These are phyloP conservation scores for Lichtheimia ramosa DNA, from an alignment of 371 early-diverging fungal genomes.

Conservation along the genomic window DNA sequence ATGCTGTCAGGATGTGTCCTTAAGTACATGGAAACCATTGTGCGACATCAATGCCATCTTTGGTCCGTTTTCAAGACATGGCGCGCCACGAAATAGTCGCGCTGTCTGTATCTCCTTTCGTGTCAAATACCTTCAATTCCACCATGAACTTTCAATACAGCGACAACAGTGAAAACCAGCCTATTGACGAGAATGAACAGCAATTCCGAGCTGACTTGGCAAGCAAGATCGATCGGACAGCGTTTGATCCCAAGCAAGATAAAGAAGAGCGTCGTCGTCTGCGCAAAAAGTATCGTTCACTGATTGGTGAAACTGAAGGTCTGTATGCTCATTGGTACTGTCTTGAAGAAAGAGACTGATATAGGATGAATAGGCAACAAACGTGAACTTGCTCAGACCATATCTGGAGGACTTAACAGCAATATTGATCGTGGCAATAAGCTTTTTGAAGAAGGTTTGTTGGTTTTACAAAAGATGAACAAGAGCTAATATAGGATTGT, in stretches of 20 bases:
- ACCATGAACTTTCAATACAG: neutral
- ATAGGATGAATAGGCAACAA: slow-evolving; percentile 28
- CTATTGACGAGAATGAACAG: slow-evolving; percentile 7
- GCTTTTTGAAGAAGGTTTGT: slow-evolving; percentile 49
- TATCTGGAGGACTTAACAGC: slow-evolving; percentile 41
- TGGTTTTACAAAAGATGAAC: neutral
- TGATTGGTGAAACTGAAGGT: slow-evolving; percentile 54
- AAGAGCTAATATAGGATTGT: neutral
- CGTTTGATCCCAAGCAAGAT: slow-evolving; percentile 46
- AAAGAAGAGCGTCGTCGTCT: slow-evolving; percentile 53
- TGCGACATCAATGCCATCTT: neutral
- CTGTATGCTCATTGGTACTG: neutral
- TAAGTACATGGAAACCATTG: neutral
- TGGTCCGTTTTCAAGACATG: neutral
- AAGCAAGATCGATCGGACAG: slow-evolving; percentile 21
- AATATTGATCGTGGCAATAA: slow-evolving; percentile 58
- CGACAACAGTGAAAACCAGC: neutral
- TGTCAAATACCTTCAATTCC: neutral
- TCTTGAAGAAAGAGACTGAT: neutral
- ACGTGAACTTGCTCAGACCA: slow-evolving; percentile 53
- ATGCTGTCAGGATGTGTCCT: neutral
- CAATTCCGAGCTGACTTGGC: slow-evolving; percentile 12
- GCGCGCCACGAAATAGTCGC: neutral
- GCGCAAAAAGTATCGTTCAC: slow-evolving; percentile 49
- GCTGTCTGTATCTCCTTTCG: neutral